These are phyloP conservation scores for Apophysomyces elegans DNA, from an alignment of 371 early-diverging fungal species.

Conservation along the genomic window DNA sequence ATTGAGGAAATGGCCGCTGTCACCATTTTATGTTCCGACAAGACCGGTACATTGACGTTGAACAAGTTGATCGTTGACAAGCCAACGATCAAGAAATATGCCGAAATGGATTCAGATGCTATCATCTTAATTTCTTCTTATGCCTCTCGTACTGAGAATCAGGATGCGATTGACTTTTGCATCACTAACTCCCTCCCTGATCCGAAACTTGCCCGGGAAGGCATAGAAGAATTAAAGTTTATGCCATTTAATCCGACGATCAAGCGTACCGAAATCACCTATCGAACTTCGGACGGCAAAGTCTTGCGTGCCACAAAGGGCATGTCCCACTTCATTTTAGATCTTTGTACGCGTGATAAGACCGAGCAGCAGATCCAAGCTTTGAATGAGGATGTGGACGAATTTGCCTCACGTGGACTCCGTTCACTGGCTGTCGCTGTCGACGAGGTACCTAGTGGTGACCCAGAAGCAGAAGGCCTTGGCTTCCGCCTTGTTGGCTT, in stretches of 20 bases:
- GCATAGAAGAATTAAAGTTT: slow-evolving; percentile 72
- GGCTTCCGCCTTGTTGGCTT: slow-evolving; percentile 67
- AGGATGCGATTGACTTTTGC: slow-evolving; percentile 79
- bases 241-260: slow-evolving; percentile 88
- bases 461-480: slow-evolving; percentile 43
- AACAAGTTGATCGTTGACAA: slow-evolving; percentile 84
- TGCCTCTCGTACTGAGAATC: slow-evolving; percentile 71
- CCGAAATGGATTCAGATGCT: slow-evolving; percentile 56
- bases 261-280: slow-evolving; percentile 86
- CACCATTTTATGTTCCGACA: slow-evolving; percentile 92
- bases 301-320: slow-evolving; percentile 73
- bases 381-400: slow-evolving; percentile 69
- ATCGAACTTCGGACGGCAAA: slow-evolving; percentile 61
- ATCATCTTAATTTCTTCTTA: slow-evolving; percentile 66
- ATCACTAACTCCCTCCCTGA: slow-evolving; percentile 68
- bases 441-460: slow-evolving; percentile 59
- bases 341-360: slow-evolving; percentile 73
- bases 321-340: slow-evolving; percentile 74
- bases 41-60: slow-evolving; percentile 95
- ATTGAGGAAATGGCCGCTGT: slow-evolving; percentile 96
- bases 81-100: slow-evolving; percentile 66
- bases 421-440: slow-evolving; percentile 81
- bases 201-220: slow-evolving; percentile 60
- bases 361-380: slow-evolving; percentile 55
- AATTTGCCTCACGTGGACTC: slow-evolving; percentile 80